Evolutionary conservation across 805 yeast genomes (phyloP).

Genomic region (Cyberlindnera japonica): DNA sequence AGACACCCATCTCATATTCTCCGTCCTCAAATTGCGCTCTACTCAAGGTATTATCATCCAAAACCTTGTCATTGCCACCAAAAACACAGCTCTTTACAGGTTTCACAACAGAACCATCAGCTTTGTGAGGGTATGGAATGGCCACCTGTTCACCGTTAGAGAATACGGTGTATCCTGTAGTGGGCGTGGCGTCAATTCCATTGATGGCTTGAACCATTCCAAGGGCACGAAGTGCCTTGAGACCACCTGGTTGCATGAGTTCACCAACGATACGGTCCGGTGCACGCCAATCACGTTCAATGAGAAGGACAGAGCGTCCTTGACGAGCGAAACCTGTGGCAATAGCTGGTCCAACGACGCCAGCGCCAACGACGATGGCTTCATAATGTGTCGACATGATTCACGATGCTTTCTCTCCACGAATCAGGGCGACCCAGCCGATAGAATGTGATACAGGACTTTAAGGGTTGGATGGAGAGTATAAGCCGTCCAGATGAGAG

Average conservation of each 20-base stretch:
- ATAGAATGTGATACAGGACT: too few species aligned
- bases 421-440: too few species aligned
- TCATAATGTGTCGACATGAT: constrained; percentile 50
- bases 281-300: constrained; percentile 85
- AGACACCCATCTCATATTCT: constrained; percentile 64
- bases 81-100: constrained; percentile 54
- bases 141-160: constrained; percentile 53
- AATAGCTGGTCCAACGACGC: constrained; percentile 91
- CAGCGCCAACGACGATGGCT: constrained; percentile 95
- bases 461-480: background rate
- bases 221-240: constrained; percentile 72
- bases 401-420: constrained; percentile 1
- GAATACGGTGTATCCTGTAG: constrained; percentile 77
- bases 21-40: constrained; percentile 53
- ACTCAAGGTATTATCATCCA: constrained; percentile 48
- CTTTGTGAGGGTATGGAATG: constrained; percentile 71
- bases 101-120: constrained; percentile 40
- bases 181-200: constrained; percentile 72
- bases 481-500: background rate
- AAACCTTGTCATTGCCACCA: constrained; percentile 53
- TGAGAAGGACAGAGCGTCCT: constrained; percentile 70
- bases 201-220: constrained; percentile 79
- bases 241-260: constrained; percentile 95
- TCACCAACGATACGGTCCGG: constrained; percentile 99
- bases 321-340: constrained; percentile 89